phyloP scores from a whole-genome alignment of 805 yeast genomes.

The Wickerhamiella occidentalis region DNA sequence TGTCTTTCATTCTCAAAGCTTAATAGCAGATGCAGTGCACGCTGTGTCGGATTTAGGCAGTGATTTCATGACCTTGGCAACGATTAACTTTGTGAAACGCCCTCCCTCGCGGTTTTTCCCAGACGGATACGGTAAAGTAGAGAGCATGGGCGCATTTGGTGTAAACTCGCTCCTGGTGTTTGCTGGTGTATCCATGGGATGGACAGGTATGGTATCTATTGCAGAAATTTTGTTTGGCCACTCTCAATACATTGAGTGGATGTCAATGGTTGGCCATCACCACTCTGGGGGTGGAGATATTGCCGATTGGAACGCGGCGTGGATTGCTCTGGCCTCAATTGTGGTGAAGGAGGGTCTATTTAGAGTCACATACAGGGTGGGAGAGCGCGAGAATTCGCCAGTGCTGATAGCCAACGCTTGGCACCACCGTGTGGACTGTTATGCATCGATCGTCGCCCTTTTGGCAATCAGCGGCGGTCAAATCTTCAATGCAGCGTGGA shows the following conservation, averaged over 20 bases:
- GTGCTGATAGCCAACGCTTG: conserved; percentile 95
- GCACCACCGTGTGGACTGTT: conserved; percentile 93
- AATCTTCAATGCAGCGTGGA: conserved; percentile 62
- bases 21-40: conserved; percentile 89
- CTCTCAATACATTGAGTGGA: conserved; percentile 10
- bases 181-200: conserved; percentile 89
- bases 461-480: conserved; percentile 79
- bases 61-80: conserved; percentile 77
- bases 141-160: conserved; percentile 79
- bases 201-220: conserved; percentile 52
- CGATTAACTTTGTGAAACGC: conserved; percentile 64
- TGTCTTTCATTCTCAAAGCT: conserved; percentile 86
- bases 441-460: conserved; percentile 84
- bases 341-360: conserved; percentile 79
- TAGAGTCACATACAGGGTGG: conserved; percentile 70
- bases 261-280: conserved; percentile 34
- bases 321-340: conserved; percentile 88
- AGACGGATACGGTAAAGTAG: conserved; percentile 83
- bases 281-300: conserved; percentile 29
- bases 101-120: conserved; percentile 56
- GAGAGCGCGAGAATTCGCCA: conserved; percentile 64
- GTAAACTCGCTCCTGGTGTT: conserved; percentile 71
- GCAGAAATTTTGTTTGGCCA: conserved; percentile 17
- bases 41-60: conserved; percentile 83
- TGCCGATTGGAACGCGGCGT: conserved; percentile 81